A percentile compares a stretch with the other conserved stretches of the same genome.
These are phyloP conservation scores for Thyridium curvatum DNA, from an alignment of 2,329 filamentous ascomycete species.

Conservation along the genomic window DNA sequence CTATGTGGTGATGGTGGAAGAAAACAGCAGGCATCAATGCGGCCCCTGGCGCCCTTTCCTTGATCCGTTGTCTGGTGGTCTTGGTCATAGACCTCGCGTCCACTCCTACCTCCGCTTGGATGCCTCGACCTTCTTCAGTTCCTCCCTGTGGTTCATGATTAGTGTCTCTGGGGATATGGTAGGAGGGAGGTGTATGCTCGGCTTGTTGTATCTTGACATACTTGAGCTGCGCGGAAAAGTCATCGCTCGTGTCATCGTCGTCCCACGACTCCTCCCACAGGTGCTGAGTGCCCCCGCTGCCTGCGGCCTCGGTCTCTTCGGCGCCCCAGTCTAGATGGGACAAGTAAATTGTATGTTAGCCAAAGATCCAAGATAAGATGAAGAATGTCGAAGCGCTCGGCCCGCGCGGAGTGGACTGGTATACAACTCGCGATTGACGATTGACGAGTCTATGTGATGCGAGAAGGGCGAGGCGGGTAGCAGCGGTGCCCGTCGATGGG, in stretches of 20 bases:
- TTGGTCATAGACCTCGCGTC: no score
- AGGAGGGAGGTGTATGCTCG: not conserved
- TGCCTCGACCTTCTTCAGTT: slow-evolving; percentile 88
- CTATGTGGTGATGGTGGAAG: no score
- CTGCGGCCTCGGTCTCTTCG: slow-evolving; percentile 78
- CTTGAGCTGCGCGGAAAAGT: slow-evolving; percentile 94
- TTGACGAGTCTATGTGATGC: no score
- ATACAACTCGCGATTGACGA: no score
- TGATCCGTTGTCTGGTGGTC: no score
- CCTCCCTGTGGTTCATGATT: slow-evolving; percentile 54
- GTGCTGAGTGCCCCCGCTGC: slow-evolving; percentile 62
- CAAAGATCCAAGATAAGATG: no score
- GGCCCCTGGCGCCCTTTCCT: no score
- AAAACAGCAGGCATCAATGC: no score
- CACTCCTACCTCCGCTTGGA: slow-evolving; percentile 53
- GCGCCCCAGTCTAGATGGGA: slow-evolving; percentile 72
- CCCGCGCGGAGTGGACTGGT: no score
- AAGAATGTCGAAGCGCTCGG: no score
- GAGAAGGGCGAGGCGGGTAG: not conserved
- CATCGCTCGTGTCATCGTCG: slow-evolving; percentile 93
- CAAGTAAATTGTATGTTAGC: not conserved
- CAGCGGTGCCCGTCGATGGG: no score
- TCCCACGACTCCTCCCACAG: slow-evolving; percentile 99
- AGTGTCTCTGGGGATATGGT: slow-evolving; percentile 3
- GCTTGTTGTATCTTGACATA: slow-evolving; percentile 38